Evolutionary conservation across 208 protist genomes (phyloP), one percentile per base, ranked within the genome.

Genomic region (Trypanosomatidae sp.): DNA sequence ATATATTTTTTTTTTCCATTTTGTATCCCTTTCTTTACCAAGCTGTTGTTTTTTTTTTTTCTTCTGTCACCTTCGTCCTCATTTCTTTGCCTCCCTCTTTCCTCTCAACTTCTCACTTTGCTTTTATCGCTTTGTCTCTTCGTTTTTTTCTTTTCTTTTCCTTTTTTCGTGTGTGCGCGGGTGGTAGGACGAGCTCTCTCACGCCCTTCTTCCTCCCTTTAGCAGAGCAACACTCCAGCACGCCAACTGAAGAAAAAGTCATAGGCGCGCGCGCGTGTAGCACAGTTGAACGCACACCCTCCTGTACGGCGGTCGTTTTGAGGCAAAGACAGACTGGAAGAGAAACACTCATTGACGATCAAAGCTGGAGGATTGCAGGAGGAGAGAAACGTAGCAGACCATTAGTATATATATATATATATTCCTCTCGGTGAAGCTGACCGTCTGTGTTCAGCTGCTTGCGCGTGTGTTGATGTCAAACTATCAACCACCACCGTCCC

Each of bases 131-230:
- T 86, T 41, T 74, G 71, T 53, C 39, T 66, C 74, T 82, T 44
- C 74, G 44, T 47, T 33, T 46, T 30, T 66, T 53, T 71, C 10
- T 39, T 71, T 77, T 83, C 28, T 71, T 55, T 47, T 49, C 33
- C 3, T 1, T 58, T 6, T 15, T 53, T 33, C 33, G 56, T 8
- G 30, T 3, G 33, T 62, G 56, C 33, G 56, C 56, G 30, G 17
- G 56, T 36, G 33, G 12, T 62, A 62, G 56, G 56, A 30, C 30
- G 56, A 62, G 8, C 30, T n/a, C 30, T 22, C 25, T 17, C 28
- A 50, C 13, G 47, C 17, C 47, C 43, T 39, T 36, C 25, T 49
- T 64, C 25, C 62, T 67, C 72, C 58, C 36, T 69, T n/a, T 3
- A 58, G 0, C 8, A 41, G 36, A 36, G 66, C 56, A n/a, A 15